These are phyloP conservation scores for Russula sp. DNA, from an alignment of 768 basidiomycete genomes.

Conservation along the genomic window DNA sequence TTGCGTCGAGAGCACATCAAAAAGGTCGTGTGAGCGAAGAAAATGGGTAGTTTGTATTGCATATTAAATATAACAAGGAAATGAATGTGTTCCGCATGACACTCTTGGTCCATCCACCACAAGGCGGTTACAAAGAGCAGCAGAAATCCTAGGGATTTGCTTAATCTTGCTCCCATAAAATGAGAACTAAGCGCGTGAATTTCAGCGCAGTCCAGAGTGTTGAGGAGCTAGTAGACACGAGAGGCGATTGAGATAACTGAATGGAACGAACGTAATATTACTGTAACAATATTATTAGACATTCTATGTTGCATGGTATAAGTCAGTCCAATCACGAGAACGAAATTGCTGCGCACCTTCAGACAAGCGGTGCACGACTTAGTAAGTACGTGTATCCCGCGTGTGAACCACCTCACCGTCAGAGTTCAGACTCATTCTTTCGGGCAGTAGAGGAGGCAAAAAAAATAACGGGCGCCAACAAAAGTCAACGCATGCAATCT, in stretches of 20 bases:
- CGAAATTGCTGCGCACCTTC: constrained; percentile 10
- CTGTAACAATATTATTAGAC: background rate
- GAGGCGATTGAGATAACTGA: background rate
- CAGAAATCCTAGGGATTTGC: constrained; percentile 29
- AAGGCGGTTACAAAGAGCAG: constrained; percentile 33
- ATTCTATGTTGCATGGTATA: background rate
- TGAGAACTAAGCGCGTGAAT: constrained; percentile 82
- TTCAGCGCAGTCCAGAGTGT: constrained; percentile 92
- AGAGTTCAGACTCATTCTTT: constrained; percentile 33
- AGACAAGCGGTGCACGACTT: background rate
- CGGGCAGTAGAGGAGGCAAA: constrained; percentile 41
- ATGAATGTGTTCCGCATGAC: constrained; percentile 33
- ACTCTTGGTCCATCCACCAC: constrained; percentile 26
- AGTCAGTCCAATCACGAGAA: background rate
- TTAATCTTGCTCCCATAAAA: constrained; percentile 89
- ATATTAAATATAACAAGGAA: constrained; percentile 9
- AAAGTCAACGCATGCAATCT: constrained; percentile 41
- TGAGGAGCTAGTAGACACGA: constrained; percentile 59
- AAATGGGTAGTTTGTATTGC: background rate
- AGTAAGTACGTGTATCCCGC: constrained; percentile 42
- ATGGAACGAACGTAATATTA: constrained; percentile 1
- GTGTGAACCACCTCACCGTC: constrained; percentile 50
- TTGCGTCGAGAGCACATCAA: background rate
- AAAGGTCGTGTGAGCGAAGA: background rate
- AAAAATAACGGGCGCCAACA: constrained; percentile 36